Base-by-base conservation (phyloP, 2,329 filamentous ascomycete species). In the Fusarium irregulare region DNA sequence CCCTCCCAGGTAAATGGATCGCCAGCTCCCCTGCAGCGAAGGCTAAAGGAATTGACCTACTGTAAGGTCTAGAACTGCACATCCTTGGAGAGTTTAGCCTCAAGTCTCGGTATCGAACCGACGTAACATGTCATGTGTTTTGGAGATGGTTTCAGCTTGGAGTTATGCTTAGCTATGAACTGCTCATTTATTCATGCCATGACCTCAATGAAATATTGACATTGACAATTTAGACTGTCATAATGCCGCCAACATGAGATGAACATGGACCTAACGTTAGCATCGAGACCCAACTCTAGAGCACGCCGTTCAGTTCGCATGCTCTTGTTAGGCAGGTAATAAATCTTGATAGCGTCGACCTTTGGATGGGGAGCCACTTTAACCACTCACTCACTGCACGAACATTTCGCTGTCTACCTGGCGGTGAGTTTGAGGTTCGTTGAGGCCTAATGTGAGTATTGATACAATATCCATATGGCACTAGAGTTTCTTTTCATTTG, bases 391-490 rank as follows among this genome's bases (percentile, higher is more conserved):
- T 48, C 34, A 25, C 57, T 25, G 18, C 30, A 49, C 49, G 41
- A 10, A n/a, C 50, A 41, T 48, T 27, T 63, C 41, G 46, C 21
- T 58, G 62, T 60, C 48, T 64, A 60, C 34, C 34, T 37, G 34
- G 69, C 72, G 72, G 72, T 75, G 72, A 69, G 71, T 66, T 45
- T 64, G 53, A 69, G n/a, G 18, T 46, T 61, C 57, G 58, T 71
- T 71, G 63, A 70, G 60, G 55, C 67, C 67, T 51, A 40, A 66
- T 46, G 27, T 30, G 30, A 54, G 44, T 42, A 23, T 41, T 25
- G n/a, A 53, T 41, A n/a, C 21, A 23, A 23, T n/a, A 30, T 30
- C 28, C 28, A 30, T 14, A 42, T 53, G 32, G 49, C 18, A 53
- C 32, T 18, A 18, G 12, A 37, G 12, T 7, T 53, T 42, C n/a